Evolutionary conservation across 352 stramenopile species (phyloP), one percentile per base, ranked within the genome.

Genomic region (Globisporangium perplexum): DNA sequence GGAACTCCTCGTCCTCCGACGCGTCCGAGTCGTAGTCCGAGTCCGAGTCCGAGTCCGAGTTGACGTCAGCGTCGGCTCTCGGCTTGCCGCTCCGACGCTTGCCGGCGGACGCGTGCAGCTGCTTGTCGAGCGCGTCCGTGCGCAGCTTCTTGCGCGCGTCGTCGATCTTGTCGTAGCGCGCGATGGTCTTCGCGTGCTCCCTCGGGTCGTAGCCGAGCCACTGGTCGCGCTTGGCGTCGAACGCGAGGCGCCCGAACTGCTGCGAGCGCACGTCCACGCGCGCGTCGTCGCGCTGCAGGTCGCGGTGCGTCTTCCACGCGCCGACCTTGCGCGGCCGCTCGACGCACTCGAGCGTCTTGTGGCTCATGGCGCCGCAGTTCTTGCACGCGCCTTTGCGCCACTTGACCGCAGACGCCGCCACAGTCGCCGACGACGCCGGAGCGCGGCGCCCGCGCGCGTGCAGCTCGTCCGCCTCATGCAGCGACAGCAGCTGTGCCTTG

Each of bases 181-280:
- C 75, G 42, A 94, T 81, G 12, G 84, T 93, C 57, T 82, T 77
- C 30, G 66, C 59, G 63, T 94, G 84, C 35, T 94, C 84, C 53
- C 84, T 86, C 2, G 82, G 77, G 53, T 90, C 74, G 63, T 98
- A 98, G 30, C 96, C 96, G 42, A 98, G 91, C 87, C 97, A 99
- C 50, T 96, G 77, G 76, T 99, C 96, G 49, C 97, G 83, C 72
- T 99, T 99, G 33, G 91, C 96, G 64, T 98, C 96, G 71, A 98
- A 99, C 35, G 92, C 90, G 45, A 99, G 77, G 57, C 98, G 98
- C 18, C 95, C 90, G 45, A 90, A 90, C 57, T 89, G 72, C 57
- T 91, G 77, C 20, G 84, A 93, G 43, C 92, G 84, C 47, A 97
- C 77, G 47, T 96, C 86, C 43, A 93, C 69, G 7, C 87, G 60